These are phyloP conservation scores for Sistotremastrum niveocremeum DNA, from an alignment of 768 basidiomycete genomes.

Conservation along the genomic window DNA sequence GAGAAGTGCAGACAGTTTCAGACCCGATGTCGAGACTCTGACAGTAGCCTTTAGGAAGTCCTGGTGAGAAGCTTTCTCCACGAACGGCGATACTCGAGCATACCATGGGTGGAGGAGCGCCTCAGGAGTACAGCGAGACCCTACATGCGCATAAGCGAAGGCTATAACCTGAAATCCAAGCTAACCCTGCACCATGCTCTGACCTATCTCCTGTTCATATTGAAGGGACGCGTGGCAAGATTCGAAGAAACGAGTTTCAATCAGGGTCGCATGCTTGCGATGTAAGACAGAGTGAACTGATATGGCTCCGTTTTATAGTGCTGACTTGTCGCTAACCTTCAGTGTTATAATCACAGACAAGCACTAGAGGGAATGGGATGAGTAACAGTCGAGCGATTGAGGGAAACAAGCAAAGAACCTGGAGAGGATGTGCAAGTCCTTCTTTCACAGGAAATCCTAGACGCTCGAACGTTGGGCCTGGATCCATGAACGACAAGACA, in stretches of 20 bases:
- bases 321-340: conserved; percentile 61
- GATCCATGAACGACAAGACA: conserved; percentile 58
- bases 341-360: conserved; percentile 86
- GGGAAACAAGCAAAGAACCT: conserved; percentile 37
- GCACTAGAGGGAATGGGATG: conserved; percentile 35
- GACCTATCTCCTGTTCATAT: conserved; percentile 54
- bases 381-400: too few relatives aligned
- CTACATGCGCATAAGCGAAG: conserved; percentile 14
- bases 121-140: conserved; percentile 48
- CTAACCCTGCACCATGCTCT: conserved; percentile 41
- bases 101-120: conserved; percentile 88
- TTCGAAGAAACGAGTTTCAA: conserved; percentile 73
- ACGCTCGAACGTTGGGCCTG: conserved; percentile 84
- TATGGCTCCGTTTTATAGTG: conserved; percentile 60
- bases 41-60: conserved; percentile 79
- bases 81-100: conserved; percentile 69
- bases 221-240: conserved; percentile 74
- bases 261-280: conserved; percentile 75
- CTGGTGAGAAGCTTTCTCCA: conserved; percentile 76
- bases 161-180: background rate
- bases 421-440: conserved; percentile 88
- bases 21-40: conserved; percentile 81
- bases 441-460: conserved; percentile 88
- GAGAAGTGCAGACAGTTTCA: conserved; percentile 40
- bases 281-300: conserved; percentile 73